Conservation (phyloP, 805 yeast species). For the Schwanniomyces sp. region DNA sequence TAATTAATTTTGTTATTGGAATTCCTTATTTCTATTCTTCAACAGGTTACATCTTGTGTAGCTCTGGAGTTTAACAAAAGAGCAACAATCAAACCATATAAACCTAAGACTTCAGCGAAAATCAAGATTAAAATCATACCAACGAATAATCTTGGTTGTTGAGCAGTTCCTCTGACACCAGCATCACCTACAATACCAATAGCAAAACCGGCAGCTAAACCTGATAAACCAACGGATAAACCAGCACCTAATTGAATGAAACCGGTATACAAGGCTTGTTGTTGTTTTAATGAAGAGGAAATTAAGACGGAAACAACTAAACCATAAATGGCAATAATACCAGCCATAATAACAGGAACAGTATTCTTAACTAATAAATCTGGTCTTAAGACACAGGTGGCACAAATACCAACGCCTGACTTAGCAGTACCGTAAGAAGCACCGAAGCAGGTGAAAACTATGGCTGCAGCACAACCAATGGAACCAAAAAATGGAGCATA, state of each 20-base stretch:
- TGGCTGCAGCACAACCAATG: slow-evolving; percentile 99
- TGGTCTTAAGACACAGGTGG: slow-evolving; percentile 96
- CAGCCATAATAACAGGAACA: slow-evolving; percentile 98
- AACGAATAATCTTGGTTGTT: slow-evolving; percentile 96
- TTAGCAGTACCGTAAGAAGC: slow-evolving; percentile 99
- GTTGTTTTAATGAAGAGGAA: slow-evolving; percentile 83
- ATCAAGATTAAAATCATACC: slow-evolving; percentile 98
- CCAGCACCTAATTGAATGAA: slow-evolving; percentile 99
- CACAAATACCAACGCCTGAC: slow-evolving; percentile 99
- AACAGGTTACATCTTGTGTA: slow-evolving; percentile 84
- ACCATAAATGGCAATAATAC: slow-evolving; percentile 98
- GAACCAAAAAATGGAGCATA: slow-evolving; percentile 98
- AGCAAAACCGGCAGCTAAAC: slow-evolving; percentile 98
- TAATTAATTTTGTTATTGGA: slow-evolving; percentile 1
- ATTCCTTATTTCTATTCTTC: slow-evolving; percentile 20
- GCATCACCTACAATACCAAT: slow-evolving; percentile 99
- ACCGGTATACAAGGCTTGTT: slow-evolving; percentile 93
- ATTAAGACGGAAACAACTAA: slow-evolving; percentile 94
- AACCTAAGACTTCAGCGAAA: slow-evolving; percentile 98
- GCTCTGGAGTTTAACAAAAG: slow-evolving; percentile 97
- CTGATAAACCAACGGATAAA: slow-evolving; percentile 93
- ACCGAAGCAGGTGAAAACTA: slow-evolving; percentile 97
- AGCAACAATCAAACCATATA: slow-evolving; percentile 97
- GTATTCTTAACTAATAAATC: slow-evolving; percentile 90
- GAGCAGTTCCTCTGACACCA: slow-evolving; percentile 98